Conservation (phyloP, 208 protist genomes). For the Jaenimonas drosophilae region DNA sequence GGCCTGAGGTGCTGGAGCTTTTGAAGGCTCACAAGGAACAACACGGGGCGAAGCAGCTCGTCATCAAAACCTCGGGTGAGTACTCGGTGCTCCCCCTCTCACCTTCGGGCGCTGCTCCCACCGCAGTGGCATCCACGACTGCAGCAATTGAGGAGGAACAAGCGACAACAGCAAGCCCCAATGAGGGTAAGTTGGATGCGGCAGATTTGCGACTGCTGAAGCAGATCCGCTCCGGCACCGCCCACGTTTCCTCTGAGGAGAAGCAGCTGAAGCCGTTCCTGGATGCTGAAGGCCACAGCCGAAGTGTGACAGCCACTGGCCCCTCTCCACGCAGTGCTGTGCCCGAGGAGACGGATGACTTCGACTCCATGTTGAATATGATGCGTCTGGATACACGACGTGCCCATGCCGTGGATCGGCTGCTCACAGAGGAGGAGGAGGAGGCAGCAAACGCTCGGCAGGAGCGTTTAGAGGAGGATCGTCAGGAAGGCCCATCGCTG, state of each 20-base stretch:
- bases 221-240: constrained; percentile 5
- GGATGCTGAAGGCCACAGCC: not conserved
- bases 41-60: constrained; percentile 40
- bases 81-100: constrained; percentile 23
- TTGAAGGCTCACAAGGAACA: constrained; percentile 22
- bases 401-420: constrained; percentile 52
- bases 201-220: constrained; percentile 9
- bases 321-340: not conserved
- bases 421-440: constrained; percentile 51
- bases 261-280: not conserved
- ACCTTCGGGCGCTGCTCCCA: not conserved
- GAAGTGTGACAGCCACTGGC: not conserved
- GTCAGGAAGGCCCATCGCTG: constrained; percentile 32
- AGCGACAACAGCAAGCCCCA: not conserved
- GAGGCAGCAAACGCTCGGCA: constrained; percentile 19
- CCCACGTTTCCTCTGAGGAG: not conserved
- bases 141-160: not conserved
- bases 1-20: constrained; percentile 46
- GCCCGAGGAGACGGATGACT: constrained; percentile 37
- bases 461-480: constrained; percentile 38
- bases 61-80: constrained; percentile 21
- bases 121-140: too few species aligned
- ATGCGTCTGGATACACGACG: constrained; percentile 53
- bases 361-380: constrained; percentile 54
- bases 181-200: constrained; percentile 8